These are phyloP conservation scores for Coemansia sp. DNA, from an alignment of 192 early-diverging fungal genomes.

Conservation along the genomic window DNA sequence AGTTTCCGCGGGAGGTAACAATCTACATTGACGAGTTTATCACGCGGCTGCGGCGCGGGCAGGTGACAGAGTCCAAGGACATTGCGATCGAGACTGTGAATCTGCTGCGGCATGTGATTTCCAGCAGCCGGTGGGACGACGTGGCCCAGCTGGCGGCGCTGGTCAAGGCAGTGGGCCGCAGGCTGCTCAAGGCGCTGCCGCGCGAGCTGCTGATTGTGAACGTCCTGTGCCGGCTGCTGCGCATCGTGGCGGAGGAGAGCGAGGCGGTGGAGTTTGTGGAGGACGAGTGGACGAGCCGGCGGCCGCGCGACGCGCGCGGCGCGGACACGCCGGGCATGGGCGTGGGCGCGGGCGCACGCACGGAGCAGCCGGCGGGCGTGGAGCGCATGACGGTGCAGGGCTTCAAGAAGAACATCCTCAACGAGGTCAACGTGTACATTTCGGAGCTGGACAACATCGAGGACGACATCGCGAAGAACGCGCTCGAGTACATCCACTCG, in stretches of 20 bases:
- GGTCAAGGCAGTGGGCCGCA: slow-evolving; percentile 68
- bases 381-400: slow-evolving; percentile 40
- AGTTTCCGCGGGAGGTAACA: slow-evolving; percentile 24
- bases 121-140: slow-evolving; percentile 70
- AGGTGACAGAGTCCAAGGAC: slow-evolving; percentile 64
- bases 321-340: slow-evolving; percentile 38
- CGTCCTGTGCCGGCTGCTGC: slow-evolving; percentile 79
- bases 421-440: slow-evolving; percentile 84
- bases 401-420: slow-evolving; percentile 75
- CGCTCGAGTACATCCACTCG: slow-evolving; percentile 90
- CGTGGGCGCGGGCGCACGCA: slow-evolving; percentile 5
- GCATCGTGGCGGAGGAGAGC: slow-evolving; percentile 73
- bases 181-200: slow-evolving; percentile 75
- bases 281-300: slow-evolving; percentile 4
- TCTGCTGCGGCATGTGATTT: slow-evolving; percentile 74
- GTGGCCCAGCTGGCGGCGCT: slow-evolving; percentile 58
- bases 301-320: slow-evolving; percentile 7
- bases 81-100: slow-evolving; percentile 71
- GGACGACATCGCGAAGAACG: slow-evolving; percentile 77
- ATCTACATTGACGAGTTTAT: slow-evolving; percentile 53
- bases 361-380: slow-evolving; percentile 53
- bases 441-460: slow-evolving; percentile 79
- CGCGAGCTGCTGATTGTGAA: slow-evolving; percentile 83
- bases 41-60: slow-evolving; percentile 60
- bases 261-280: slow-evolving; percentile 20